Base-by-base conservation (phyloP, 192 early-diverging fungal species). In the Rhizoclosmatium sp. region DNA sequence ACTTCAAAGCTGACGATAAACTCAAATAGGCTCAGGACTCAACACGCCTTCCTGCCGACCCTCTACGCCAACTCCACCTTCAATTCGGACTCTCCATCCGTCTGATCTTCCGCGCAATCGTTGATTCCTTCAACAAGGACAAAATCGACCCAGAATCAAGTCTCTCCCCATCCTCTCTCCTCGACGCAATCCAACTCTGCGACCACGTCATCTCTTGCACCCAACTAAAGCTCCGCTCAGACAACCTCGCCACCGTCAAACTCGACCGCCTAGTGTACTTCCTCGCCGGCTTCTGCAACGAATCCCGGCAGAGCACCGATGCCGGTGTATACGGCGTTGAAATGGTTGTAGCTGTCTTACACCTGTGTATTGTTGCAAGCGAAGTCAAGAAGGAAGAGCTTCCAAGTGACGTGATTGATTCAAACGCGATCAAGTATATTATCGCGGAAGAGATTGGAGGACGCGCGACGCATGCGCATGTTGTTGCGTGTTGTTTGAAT, bases 51-150 rank as follows among this genome's bases (percentile, higher is more conserved):
- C n/a, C 49, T 10, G 56, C 47, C 16, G 69, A 71, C 7, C 5
- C 45, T 7, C 10, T 7, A n/a, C 56, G 59, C 2, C 72, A 75
- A 44, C 72, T 75, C 14, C n/a, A 47, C 12, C 21, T 75, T 9
- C 72, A 75, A 64, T 60, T 75, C 23, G 72, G 72, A 46, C 61
- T 75, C 40, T 75, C 72, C 0, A 64, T 75, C 58, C 72, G 72
- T 12, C 5, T 75, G 4, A 19, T 75, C 12, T 48, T 75, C 19
- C 72, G 72, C 59, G 61, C 59, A 39, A 64, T 75, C 44, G 59
- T 56, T 48, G 72, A 75, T 56, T n/a, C 59, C 60, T 75, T 75
- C 59, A 71, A 56, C 9, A 41, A 39, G 16, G 69, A 23, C 69
- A 56, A 62, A 62, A 4, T 68, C 59, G 21, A 75, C 41, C n/a